These are phyloP conservation scores for Candida incommunis DNA, from an alignment of 805 yeast genomes.

Conservation along the genomic window DNA sequence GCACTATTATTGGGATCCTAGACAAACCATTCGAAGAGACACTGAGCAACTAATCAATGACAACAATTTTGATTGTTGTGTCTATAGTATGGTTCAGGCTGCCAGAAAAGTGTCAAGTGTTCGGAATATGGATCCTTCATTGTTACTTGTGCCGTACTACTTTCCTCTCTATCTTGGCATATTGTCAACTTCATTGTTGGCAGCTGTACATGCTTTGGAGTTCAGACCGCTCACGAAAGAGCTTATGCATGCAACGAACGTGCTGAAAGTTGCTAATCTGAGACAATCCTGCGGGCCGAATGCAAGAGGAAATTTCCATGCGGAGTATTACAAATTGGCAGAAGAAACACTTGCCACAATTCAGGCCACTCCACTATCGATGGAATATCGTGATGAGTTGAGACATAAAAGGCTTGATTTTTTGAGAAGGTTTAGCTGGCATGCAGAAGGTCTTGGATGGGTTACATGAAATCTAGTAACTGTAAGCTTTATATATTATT, in stretches of 20 bases:
- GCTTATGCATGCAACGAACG: neutral
- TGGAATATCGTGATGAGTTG: neutral
- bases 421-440: neutral
- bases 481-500: too few species aligned
- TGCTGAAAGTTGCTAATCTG: neutral
- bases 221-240: neutral
- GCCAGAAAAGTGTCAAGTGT: neutral
- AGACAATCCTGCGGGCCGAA: neutral
- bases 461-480: neutral
- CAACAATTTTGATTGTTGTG: neutral
- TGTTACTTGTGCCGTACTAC: neutral
- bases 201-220: neutral
- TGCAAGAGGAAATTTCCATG: neutral
- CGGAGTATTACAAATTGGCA: neutral
- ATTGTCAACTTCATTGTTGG: neutral
- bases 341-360: neutral
- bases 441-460: neutral
- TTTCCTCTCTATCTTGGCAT: neutral
- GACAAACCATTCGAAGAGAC: neutral
- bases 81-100: neutral
- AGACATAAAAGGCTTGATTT: neutral
- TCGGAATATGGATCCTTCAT: neutral
- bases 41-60: neutral
- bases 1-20: neutral
- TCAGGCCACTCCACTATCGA: neutral